Evolutionary conservation across 2,329 filamentous ascomycete species (phyloP), one percentile per base, ranked within the genome.

Genomic region (Whalleya microplaca): DNA sequence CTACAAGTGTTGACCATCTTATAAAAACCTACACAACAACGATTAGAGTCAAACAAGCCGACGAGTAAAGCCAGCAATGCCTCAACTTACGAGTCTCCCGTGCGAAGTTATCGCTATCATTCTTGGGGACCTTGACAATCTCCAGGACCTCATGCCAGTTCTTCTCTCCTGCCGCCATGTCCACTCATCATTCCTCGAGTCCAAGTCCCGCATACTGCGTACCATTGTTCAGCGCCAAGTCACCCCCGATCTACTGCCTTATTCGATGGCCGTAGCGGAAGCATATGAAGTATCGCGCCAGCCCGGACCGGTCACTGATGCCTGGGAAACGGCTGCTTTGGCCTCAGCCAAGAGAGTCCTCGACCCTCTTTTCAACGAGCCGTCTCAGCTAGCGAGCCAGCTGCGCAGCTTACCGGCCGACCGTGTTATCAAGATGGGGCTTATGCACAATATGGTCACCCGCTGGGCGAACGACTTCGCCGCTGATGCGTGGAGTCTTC

Each of bases 111-210:
- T 61, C 18, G 45, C 47, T 21, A 48, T 44, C 8, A 44, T 58
- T n/a, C 42, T 58, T 14, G 45, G 47, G 10, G 45, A 58, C 20
- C 52, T 61, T 2, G 52, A 43, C 20, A 29, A 53, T 40, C 9
- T 60, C n/a, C 51, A 40, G 18, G 46, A 29, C 45, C 48, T 60
- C 16, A 18, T 51, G 40, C 54, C 58, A 14, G 19, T 41, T 27
- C 51, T 57, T 43, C 54, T 60, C 27, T 37, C 58, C 21, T 60
- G 58, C 29, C 54, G 54, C 45, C 37, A 60, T 41, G 42, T 60
- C 16, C 52, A 60, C 48, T 43, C 44, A n/a, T 60, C 46, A 14
- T 60, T 54, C 21, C 57, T 50, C 41, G 42, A 57, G 43, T 48
- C 49, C 42, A 40, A 32, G 16, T 21, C 41, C 18, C 4, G 23